Base-by-base conservation (phyloP, 805 yeast species). In the Nakazawaea ishiwadae region DNA sequence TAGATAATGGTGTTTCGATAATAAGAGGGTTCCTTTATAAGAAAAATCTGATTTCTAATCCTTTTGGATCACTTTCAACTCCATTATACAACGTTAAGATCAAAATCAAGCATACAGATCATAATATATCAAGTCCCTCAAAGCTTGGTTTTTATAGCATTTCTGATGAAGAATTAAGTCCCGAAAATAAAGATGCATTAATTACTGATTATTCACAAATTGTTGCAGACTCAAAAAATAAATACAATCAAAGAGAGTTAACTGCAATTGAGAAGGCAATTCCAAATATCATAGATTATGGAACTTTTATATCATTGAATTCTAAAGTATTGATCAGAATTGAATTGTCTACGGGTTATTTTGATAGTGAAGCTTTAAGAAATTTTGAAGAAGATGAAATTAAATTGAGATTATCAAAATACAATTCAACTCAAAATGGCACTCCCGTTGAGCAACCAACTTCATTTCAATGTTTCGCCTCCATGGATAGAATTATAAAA, bases 401-500 rank as follows among this genome's bases (percentile, higher is more conserved):
- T 34, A 66, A 65, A 36, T 54, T 60, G 5, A 66, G 95, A 49
- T 77, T 75, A 47, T 55, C 62, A 11, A 60, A 64, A 4, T 56
- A 48, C 48, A 42, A 48, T 48, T 64, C 59, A 48, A 10, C 11
- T 21, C 51, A 47, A 37, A 17, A 48, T 2, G 45, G 48, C 1
- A 36, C 11, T 15, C 30, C 8, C 30, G 31, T 12, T 30, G 44
- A 5, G 1, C 50, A 59, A 1, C 90, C 95, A 0, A 61, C 75
- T 3, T 73, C 79, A 3, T 56, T 73, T 0, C 74, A 71, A 33
- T 82, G 95, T 50, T 63, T 84, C 17, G 64, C 66, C 37, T 81
- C 87, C 0, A 52, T 87, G 14, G 69, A 73, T 49, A 78, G 76
- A 46, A 81, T 84, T 7, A 61, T 86, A 35, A 75, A 69, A 47